Conservation (phyloP, 352 stramenopile genomes). For the Phytophthora pluvialis region DNA sequence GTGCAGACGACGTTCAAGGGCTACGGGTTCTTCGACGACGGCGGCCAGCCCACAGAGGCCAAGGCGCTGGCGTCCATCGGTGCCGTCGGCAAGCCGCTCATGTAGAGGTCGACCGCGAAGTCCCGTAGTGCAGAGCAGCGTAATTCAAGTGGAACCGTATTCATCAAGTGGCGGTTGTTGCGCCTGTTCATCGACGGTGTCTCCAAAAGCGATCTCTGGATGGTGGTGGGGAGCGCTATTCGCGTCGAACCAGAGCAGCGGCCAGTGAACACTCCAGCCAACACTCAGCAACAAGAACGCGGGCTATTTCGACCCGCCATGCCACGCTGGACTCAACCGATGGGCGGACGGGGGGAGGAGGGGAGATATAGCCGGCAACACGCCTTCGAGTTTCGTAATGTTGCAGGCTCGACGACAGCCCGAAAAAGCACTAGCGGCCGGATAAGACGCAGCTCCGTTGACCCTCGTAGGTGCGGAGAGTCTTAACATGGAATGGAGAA, state of each 20-base stretch:
- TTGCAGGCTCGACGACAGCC: slow-evolving; percentile 8
- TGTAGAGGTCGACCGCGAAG: slow-evolving; percentile 20
- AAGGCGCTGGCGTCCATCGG: slow-evolving; percentile 39
- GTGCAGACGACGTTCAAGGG: slow-evolving; percentile 67
- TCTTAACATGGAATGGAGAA: slow-evolving; percentile 40
- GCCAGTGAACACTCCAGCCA: too few species aligned
- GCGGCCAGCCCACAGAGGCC: slow-evolving; percentile 40
- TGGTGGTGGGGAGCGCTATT: not conserved
- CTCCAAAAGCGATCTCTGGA: not conserved
- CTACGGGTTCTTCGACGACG: slow-evolving; percentile 85
- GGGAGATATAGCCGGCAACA: slow-evolving; percentile 33
- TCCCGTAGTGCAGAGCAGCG: slow-evolving; percentile 12
- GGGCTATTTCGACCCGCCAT: slow-evolving; percentile 16
- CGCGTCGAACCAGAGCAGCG: not conserved
- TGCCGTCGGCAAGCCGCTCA: slow-evolving; percentile 43
- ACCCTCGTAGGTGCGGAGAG: not conserved
- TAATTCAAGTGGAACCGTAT: slow-evolving; percentile 30
- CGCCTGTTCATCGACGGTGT: slow-evolving; percentile 4
- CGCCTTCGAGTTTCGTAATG: slow-evolving; percentile 20
- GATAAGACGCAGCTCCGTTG: slow-evolving; percentile 35
- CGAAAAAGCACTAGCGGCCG: slow-evolving; percentile 26
- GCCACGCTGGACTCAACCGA: slow-evolving; percentile 14
- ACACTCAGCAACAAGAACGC: slow-evolving; percentile 1
- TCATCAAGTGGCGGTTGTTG: slow-evolving; percentile 11
- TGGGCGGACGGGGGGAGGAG: slow-evolving; percentile 17